phyloP scores from a whole-genome alignment of 2,329 filamentous ascomycete genomes.

The Fusarium succisae region DNA sequence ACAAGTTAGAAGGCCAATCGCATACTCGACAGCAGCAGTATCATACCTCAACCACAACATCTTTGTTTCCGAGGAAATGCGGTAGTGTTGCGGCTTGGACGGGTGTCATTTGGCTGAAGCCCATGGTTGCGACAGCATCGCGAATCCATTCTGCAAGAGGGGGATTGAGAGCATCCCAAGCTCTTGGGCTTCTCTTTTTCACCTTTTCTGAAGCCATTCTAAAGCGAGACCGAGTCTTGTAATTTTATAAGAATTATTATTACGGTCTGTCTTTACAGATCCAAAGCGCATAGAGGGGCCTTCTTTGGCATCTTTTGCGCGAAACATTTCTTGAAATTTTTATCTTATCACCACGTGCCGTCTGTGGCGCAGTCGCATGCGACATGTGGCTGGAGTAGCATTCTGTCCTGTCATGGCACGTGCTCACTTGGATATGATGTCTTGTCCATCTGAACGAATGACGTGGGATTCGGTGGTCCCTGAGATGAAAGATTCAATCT shows the following conservation, averaged over 20 bases:
- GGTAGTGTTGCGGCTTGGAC: slow-evolving; percentile 94
- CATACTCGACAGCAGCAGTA: rapidly evolving
- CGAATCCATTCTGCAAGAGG: slow-evolving; percentile 75
- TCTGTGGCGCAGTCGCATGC: background rate
- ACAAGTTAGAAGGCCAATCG: background rate
- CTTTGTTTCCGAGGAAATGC: slow-evolving; percentile 88
- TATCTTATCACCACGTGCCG: slow-evolving; percentile 48
- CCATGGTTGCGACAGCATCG: slow-evolving; percentile 84
- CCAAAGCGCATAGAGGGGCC: slow-evolving; percentile 32
- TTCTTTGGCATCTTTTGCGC: slow-evolving; percentile 22
- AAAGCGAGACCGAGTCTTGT: background rate
- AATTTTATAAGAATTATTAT: background rate
- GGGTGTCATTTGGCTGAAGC: slow-evolving; percentile 87
- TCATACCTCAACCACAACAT: slow-evolving; percentile 84
- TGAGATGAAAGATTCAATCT: slow-evolving; percentile 1
- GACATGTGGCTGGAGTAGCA: background rate
- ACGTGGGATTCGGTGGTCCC: slow-evolving; percentile 18
- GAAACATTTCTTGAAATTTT: slow-evolving; percentile 44
- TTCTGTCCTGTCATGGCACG: background rate
- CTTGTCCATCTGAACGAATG: slow-evolving; percentile 11
- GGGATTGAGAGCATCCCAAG: slow-evolving; percentile 53
- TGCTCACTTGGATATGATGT: background rate
- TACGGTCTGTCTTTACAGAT: slow-evolving; percentile 5
- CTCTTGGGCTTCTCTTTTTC: slow-evolving; percentile 58
- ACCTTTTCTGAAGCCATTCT: slow-evolving; percentile 48